Conservation (phyloP, 2,329 filamentous ascomycete genomes). For the Tolypocladium guangdongense region DNA sequence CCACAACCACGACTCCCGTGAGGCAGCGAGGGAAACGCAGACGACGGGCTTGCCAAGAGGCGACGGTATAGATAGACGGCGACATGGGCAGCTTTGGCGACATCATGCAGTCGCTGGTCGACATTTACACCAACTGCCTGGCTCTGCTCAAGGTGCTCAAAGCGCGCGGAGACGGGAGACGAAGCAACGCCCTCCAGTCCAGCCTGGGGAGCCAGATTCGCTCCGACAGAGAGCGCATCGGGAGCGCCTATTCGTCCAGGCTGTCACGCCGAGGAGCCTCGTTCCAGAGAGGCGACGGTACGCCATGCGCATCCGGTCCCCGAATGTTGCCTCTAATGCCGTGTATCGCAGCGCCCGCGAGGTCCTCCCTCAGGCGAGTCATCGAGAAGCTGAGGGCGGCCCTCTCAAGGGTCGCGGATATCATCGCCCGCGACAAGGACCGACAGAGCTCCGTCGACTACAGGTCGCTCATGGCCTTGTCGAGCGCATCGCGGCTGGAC, state of each 20-base stretch:
- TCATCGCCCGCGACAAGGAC: conserved; percentile 17
- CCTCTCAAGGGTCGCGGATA: conserved; percentile 21
- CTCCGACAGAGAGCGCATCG: conserved; percentile 28
- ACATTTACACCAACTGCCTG: conserved; percentile 36
- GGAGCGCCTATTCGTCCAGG: conserved; percentile 29
- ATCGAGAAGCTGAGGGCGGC: conserved; percentile 31
- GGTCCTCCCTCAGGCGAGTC: conserved; percentile 28
- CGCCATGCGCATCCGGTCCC: conserved; percentile 11
- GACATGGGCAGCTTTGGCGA: conserved; percentile 24
- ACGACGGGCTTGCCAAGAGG: too few species aligned
- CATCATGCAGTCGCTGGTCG: conserved; percentile 31
- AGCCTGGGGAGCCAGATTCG: conserved; percentile 24
- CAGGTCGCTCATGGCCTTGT: conserved; percentile 33
- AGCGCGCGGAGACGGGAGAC: conserved; percentile 5
- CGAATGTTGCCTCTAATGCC: neutral
- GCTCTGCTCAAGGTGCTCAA: conserved; percentile 27
- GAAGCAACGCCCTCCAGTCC: too few species aligned
- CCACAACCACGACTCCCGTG: too few species aligned
- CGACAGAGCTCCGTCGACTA: conserved; percentile 30
- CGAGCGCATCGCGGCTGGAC: conserved; percentile 34
- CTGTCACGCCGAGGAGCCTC: conserved; percentile 28
- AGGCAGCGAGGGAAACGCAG: too few species aligned
- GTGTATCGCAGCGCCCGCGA: conserved; percentile 21
- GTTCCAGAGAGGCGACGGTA: conserved; percentile 38
- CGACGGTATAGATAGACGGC: too few species aligned